Conservation (phyloP, 371 early-diverging fungal species). For the Mucor circinelloides region DNA sequence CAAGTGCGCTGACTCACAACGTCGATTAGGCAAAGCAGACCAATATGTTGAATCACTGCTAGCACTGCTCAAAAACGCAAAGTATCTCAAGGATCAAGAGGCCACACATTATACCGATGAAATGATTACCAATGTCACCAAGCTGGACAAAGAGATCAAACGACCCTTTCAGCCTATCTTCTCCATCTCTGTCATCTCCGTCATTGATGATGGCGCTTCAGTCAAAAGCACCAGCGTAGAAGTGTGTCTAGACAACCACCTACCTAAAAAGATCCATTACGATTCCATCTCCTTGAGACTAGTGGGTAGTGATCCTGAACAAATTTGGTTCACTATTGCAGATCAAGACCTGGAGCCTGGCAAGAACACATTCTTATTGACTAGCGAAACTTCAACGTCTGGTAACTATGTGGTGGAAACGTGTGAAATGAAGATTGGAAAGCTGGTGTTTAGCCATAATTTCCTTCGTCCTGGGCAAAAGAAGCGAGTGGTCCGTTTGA, state of each 20-base stretch:
- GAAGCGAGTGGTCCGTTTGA: slow-evolving; percentile 59
- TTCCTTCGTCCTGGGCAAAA: slow-evolving; percentile 65
- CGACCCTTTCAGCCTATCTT: slow-evolving; percentile 65
- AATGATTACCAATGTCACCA: slow-evolving; percentile 42
- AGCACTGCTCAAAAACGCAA: slow-evolving; percentile 59
- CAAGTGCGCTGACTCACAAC: slow-evolving; percentile 71
- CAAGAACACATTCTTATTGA: slow-evolving; percentile 59
- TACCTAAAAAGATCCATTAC: slow-evolving; percentile 60
- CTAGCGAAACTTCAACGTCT: slow-evolving; percentile 66
- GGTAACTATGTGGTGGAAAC: slow-evolving; percentile 69
- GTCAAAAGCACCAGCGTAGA: slow-evolving; percentile 68
- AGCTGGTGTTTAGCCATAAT: slow-evolving; percentile 60
- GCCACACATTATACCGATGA: slow-evolving; percentile 57
- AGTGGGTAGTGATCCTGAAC: slow-evolving; percentile 62
- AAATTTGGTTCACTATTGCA: slow-evolving; percentile 46
- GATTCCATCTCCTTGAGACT: slow-evolving; percentile 57
- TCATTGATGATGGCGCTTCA: slow-evolving; percentile 60
- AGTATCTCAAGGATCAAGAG: slow-evolving; percentile 46
- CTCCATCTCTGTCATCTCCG: slow-evolving; percentile 52
- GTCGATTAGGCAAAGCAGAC: slow-evolving; percentile 56
- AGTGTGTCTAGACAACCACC: slow-evolving; percentile 57
- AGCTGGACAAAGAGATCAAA: slow-evolving; percentile 57
- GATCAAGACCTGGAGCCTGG: slow-evolving; percentile 65
- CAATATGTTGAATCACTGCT: slow-evolving; percentile 66
- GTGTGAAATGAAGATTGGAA: slow-evolving; percentile 61